A percentile compares a stretch with the other conserved stretches of the same genome.
Evolutionary conservation across 768 basidiomycete genomes (phyloP).

Genomic region (Rhodosporidiobolus odoratus): DNA sequence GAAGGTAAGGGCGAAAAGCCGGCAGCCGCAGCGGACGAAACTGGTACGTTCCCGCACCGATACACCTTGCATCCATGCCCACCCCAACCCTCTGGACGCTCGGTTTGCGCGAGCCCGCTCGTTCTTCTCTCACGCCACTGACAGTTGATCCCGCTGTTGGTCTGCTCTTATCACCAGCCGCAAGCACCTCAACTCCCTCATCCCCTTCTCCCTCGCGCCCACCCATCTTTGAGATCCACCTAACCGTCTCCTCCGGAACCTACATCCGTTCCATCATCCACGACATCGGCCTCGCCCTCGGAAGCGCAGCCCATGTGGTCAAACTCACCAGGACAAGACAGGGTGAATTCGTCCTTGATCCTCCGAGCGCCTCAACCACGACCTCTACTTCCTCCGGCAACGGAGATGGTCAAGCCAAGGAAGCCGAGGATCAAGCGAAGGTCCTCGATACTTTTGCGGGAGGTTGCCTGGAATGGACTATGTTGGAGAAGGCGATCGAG

Average conservation of each 20-base stretch:
- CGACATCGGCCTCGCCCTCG: slow-evolving; percentile 76
- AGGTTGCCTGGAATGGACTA: slow-evolving; percentile 70
- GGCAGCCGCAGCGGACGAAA: not conserved
- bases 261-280: slow-evolving; percentile 95
- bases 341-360: slow-evolving; percentile 57
- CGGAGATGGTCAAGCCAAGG: not conserved
- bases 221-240: slow-evolving; percentile 74
- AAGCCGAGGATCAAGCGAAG: not conserved
- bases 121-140: too few relatives aligned
- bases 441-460: slow-evolving; percentile 44
- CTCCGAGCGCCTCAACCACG: slow-evolving; percentile 27
- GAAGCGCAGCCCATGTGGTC: slow-evolving; percentile 87
- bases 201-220: slow-evolving; percentile 48
- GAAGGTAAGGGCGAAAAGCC: not conserved
- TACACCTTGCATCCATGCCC: too few relatives aligned
- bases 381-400: slow-evolving; percentile 46
- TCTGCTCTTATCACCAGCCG: too few relatives aligned
- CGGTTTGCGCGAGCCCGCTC: too few relatives aligned
- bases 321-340: slow-evolving; percentile 83
- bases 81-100: too few relatives aligned
- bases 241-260: slow-evolving; percentile 93
- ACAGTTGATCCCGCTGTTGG: too few relatives aligned
- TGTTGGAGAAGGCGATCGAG: slow-evolving; percentile 60
- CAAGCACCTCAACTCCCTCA: not conserved
- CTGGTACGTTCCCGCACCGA: too few relatives aligned